Conservation (phyloP, 1,284 basidiomycete genomes). For the Xerocomus nothofagi region DNA sequence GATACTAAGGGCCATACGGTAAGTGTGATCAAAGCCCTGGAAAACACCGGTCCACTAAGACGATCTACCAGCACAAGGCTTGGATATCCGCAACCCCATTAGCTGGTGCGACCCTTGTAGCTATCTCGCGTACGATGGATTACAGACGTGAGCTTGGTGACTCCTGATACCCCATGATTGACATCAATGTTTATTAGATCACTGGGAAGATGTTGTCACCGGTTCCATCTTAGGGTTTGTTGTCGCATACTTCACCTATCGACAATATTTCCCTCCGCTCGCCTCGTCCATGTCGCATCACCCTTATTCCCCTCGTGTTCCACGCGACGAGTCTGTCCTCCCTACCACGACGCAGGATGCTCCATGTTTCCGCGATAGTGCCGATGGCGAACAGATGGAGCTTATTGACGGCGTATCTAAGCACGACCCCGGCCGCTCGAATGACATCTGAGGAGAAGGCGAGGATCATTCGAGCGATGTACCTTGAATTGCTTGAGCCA, state of each 20-base stretch:
- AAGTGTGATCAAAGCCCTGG: slow-evolving; percentile 26
- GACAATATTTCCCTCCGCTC: slow-evolving; percentile 76
- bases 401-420: slow-evolving; percentile 25
- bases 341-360: slow-evolving; percentile 33
- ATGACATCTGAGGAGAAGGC: slow-evolving; percentile 38
- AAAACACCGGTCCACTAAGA: slow-evolving; percentile 1
- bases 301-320: slow-evolving; percentile 73
- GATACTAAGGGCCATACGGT: slow-evolving; percentile 80
- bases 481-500: slow-evolving; percentile 13
- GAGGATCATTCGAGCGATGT: slow-evolving; percentile 19
- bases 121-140: slow-evolving; percentile 90
- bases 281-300: slow-evolving; percentile 61
- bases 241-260: slow-evolving; percentile 78
- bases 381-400: slow-evolving; percentile 24
- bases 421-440: slow-evolving; percentile 36
- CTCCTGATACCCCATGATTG: neutral
- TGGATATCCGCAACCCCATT: slow-evolving; percentile 84
- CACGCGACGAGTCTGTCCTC: slow-evolving; percentile 42
- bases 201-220: slow-evolving; percentile 87
- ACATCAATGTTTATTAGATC: slow-evolving; percentile 49
- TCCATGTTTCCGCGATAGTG: slow-evolving; percentile 12
- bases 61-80: slow-evolving; percentile 57
- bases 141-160: slow-evolving; percentile 64
- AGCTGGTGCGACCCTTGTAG: slow-evolving; percentile 80
- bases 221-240: slow-evolving; percentile 76